Conservation (phyloP, 176 grass and related monocot genomes). For the Alloteropsis semialata region DNA sequence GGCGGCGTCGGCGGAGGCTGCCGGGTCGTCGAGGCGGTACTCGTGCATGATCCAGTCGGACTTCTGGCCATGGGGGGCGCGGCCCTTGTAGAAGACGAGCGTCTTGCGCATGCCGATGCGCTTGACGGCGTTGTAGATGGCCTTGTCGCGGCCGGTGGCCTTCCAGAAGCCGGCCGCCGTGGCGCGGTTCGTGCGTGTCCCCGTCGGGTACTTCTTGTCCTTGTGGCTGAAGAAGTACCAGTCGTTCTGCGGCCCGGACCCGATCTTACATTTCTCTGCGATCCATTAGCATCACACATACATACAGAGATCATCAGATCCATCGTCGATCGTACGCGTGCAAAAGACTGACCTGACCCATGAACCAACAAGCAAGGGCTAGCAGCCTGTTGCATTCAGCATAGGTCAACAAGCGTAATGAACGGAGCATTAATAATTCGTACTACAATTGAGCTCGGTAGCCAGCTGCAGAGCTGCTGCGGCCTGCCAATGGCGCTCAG, state of each 20-base stretch:
- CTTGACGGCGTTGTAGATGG: slow-evolving; percentile 78
- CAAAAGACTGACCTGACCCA: no score
- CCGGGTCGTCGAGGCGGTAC: slow-evolving; percentile 71
- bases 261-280: slow-evolving; percentile 90
- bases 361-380: background rate
- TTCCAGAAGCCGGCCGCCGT: slow-evolving; percentile 95
- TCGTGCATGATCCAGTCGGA: slow-evolving; percentile 97
- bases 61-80: slow-evolving; percentile 87
- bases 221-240: slow-evolving; percentile 99
- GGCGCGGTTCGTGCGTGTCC: slow-evolving; percentile 86
- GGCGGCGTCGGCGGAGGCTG: background rate
- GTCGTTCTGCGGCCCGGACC: slow-evolving; percentile 88
- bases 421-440: no score
- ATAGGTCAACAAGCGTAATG: no score
- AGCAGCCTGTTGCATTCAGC: background rate
- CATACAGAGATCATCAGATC: no score
- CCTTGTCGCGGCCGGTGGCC: slow-evolving; percentile 95
- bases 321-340: no score
- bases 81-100: slow-evolving; percentile 97
- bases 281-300: no score
- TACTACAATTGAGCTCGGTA: no score
- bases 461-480: no score
- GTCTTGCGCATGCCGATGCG: slow-evolving; percentile 98
- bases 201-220: slow-evolving; percentile 99
- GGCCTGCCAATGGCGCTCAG: no score